Evolutionary conservation across 352 stramenopile species (phyloP).

Genomic region (Globisporangium perplexum): DNA sequence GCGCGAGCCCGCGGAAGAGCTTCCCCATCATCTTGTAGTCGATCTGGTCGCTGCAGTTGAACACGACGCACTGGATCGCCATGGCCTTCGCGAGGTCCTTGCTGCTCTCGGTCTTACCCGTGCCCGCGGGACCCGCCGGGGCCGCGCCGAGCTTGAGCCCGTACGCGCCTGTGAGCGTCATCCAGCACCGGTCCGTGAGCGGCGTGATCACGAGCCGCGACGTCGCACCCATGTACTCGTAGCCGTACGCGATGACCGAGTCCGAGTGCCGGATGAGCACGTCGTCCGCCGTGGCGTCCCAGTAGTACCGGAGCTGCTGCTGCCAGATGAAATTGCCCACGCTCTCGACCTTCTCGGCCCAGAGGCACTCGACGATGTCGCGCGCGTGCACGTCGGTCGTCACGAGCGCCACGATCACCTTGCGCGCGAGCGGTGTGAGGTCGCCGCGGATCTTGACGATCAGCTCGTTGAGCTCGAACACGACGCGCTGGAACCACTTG

Average conservation of each 20-base stretch:
- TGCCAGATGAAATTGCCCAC: conserved; percentile 93
- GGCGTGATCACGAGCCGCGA: conserved; percentile 84
- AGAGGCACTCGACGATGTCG: conserved; percentile 83
- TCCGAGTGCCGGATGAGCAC: conserved; percentile 88
- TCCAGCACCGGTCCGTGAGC: conserved; percentile 93
- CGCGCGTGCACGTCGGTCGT: conserved; percentile 90
- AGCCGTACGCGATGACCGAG: conserved; percentile 89
- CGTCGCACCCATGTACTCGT: conserved; percentile 94
- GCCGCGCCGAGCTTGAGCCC: conserved; percentile 91
- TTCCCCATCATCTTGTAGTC: conserved; percentile 98
- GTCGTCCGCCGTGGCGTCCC: conserved; percentile 85
- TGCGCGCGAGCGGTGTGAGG: conserved; percentile 83
- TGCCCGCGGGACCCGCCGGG: conserved; percentile 91
- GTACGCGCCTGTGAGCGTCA: conserved; percentile 93
- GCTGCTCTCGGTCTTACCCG: conserved; percentile 95
- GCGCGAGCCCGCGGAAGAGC: conserved; percentile 91
- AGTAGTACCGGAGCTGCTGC: conserved; percentile 94
- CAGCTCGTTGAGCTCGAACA: conserved; percentile 86
- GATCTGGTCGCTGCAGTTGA: conserved; percentile 95
- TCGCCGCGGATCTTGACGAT: conserved; percentile 91
- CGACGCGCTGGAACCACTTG: conserved; percentile 62
- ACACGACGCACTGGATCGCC: conserved; percentile 93
- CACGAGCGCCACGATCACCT: conserved; percentile 92
- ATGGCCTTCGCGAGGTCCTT: conserved; percentile 95
- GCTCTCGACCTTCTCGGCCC: conserved; percentile 53